Evolutionary conservation across 2,329 filamentous ascomycete species (phyloP).

Genomic region (Cryphonectria parasitica): DNA sequence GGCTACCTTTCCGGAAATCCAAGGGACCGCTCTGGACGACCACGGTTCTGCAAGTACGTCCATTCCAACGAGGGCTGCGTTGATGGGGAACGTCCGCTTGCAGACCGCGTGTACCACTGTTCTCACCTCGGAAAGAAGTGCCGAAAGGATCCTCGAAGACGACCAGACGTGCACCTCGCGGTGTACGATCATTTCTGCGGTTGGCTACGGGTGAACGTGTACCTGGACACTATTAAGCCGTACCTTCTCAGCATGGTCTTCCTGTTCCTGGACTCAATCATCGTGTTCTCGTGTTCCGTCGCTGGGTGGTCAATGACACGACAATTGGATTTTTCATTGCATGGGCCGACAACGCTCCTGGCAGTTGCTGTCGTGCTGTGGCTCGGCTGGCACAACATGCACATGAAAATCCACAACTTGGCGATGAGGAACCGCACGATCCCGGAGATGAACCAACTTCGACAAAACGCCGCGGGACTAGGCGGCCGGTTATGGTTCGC

Average conservation of each 20-base stretch:
- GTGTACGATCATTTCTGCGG: slow-evolving; percentile 25
- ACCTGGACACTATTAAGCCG: slow-evolving; percentile 24
- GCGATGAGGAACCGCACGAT: slow-evolving; percentile 23
- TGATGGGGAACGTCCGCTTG: slow-evolving; percentile 17
- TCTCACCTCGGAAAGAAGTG: slow-evolving; percentile 4
- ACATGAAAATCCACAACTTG: slow-evolving; percentile 8
- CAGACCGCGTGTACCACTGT: slow-evolving; percentile 27
- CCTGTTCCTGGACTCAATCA: slow-evolving; percentile 13
- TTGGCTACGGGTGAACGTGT: slow-evolving; percentile 21
- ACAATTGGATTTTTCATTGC: background rate
- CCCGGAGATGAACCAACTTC: slow-evolving; percentile 14
- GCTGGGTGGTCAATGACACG: background rate
- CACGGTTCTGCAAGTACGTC: slow-evolving; percentile 10
- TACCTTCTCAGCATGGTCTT: slow-evolving; percentile 23
- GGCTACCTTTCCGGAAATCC: background rate
- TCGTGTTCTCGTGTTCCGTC: slow-evolving; percentile 20
- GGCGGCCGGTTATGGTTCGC: slow-evolving; percentile 23
- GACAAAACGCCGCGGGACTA: background rate
- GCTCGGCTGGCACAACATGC: slow-evolving; percentile 14
- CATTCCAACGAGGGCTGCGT: background rate
- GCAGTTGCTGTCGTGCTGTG: slow-evolving; percentile 18
- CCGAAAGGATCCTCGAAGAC: slow-evolving; percentile 1
- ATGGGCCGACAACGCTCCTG: slow-evolving; percentile 14
- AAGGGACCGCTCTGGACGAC: slow-evolving; percentile 3
- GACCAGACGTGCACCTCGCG: slow-evolving; percentile 14